Conservation (phyloP, 2,329 filamentous ascomycete species). For the Pseudophaeomoniella oleicola region DNA sequence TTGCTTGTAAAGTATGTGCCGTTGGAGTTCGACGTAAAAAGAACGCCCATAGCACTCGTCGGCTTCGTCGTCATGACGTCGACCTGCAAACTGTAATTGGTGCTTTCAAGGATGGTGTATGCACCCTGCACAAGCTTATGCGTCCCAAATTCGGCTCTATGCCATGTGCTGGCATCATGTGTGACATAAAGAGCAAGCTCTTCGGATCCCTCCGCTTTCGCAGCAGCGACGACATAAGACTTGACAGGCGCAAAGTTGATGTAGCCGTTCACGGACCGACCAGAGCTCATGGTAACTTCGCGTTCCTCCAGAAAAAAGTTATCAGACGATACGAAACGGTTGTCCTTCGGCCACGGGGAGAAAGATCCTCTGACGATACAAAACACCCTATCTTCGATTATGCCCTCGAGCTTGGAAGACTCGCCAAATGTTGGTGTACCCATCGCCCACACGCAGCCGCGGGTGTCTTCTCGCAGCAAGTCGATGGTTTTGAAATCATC, state of each 20-base stretch:
- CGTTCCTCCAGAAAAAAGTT: slow-evolving; percentile 49
- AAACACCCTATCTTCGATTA: slow-evolving; percentile 57
- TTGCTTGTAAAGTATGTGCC: slow-evolving; percentile 92
- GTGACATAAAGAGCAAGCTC: slow-evolving; percentile 89
- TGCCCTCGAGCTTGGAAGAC: slow-evolving; percentile 40
- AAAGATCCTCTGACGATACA: slow-evolving; percentile 67
- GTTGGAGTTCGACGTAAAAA: slow-evolving; percentile 95
- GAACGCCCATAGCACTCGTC: slow-evolving; percentile 61
- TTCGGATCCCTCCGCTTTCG: slow-evolving; percentile 62
- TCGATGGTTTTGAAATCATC: slow-evolving; percentile 66
- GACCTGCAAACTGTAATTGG: slow-evolving; percentile 94
- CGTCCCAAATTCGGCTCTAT: slow-evolving; percentile 75
- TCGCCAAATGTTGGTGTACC: slow-evolving; percentile 51
- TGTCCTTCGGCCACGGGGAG: slow-evolving; percentile 56
- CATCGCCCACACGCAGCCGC: slow-evolving; percentile 80
- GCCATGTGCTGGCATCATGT: slow-evolving; percentile 72
- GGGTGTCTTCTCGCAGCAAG: slow-evolving; percentile 51
- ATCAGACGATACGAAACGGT: slow-evolving; percentile 67
- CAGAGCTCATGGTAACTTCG: slow-evolving; percentile 63
- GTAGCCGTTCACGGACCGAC: slow-evolving; percentile 62
- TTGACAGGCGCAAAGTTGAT: slow-evolving; percentile 73
- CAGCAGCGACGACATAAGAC: slow-evolving; percentile 72
- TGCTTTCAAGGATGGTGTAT: slow-evolving; percentile 90
- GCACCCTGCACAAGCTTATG: slow-evolving; percentile 73
- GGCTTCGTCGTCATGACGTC: slow-evolving; percentile 65